These are phyloP conservation scores for Cylindrotheca closterium DNA, from an alignment of 108 stramenopile genomes.

Conservation along the genomic window DNA sequence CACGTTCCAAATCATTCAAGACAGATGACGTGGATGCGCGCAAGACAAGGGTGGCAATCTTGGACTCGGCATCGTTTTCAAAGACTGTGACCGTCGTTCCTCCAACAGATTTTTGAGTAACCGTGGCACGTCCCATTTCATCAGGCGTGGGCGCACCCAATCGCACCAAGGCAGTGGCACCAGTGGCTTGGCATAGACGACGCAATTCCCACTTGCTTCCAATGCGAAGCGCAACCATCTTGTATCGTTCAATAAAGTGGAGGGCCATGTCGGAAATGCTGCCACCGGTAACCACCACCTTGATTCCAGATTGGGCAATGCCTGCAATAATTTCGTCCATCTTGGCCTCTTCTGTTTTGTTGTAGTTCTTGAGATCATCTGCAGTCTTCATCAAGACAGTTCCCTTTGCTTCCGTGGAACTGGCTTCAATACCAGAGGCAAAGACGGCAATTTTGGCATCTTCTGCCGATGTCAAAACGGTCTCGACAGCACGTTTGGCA, in stretches of 20 bases:
- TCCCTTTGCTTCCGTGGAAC: slow-evolving; percentile 97
- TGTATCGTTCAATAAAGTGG: slow-evolving; percentile 96
- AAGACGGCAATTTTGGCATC: slow-evolving; percentile 94
- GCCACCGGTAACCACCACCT: slow-evolving; percentile 92
- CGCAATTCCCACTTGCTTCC: slow-evolving; percentile 97
- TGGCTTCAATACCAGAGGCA: slow-evolving; percentile 95
- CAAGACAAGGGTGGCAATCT: slow-evolving; percentile 92
- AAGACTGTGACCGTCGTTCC: slow-evolving; percentile 93
- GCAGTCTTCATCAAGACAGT: slow-evolving; percentile 99
- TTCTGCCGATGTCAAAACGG: slow-evolving; percentile 61
- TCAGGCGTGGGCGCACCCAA: slow-evolving; percentile 95
- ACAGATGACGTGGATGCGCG: slow-evolving; percentile 91
- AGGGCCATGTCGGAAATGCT: slow-evolving; percentile 93
- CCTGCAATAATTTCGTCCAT: slow-evolving; percentile 97
- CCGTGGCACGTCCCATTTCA: slow-evolving; percentile 90
- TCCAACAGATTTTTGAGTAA: slow-evolving; percentile 86
- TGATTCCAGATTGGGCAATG: slow-evolving; percentile 91
- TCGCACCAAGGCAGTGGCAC: slow-evolving; percentile 94
- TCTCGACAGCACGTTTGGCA: slow-evolving; percentile 84
- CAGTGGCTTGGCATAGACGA: slow-evolving; percentile 90
- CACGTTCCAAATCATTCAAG: slow-evolving; percentile 95
- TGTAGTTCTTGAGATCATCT: slow-evolving; percentile 97
- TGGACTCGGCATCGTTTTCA: slow-evolving; percentile 60
- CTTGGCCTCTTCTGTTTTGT: slow-evolving; percentile 94
- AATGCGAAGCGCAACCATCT: slow-evolving; percentile 89